phyloP scores from a whole-genome alignment of 2,329 filamentous ascomycete genomes.

The Clarireedia homoeocarpa region DNA sequence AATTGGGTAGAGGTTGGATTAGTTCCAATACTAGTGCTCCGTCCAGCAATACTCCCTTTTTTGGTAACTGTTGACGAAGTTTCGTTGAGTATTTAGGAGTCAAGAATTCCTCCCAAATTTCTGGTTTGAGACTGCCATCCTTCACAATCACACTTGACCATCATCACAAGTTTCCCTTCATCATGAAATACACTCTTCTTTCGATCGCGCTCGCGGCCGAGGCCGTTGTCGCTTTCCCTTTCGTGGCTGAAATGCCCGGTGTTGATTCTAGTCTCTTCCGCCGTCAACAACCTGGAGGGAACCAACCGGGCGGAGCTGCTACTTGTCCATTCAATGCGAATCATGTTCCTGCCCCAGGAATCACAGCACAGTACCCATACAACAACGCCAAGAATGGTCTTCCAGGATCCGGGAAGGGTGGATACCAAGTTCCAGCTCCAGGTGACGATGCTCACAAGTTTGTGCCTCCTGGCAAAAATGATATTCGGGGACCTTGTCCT shows the following conservation, averaged over 20 bases:
- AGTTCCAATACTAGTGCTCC: too few relatives aligned
- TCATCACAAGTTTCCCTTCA: not conserved
- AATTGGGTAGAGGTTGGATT: too few relatives aligned
- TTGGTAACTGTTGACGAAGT: too few relatives aligned
- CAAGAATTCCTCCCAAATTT: too few relatives aligned
- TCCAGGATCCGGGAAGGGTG: constrained; percentile 35
- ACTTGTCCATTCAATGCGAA: not conserved
- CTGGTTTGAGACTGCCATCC: not conserved
- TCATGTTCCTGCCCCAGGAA: not conserved
- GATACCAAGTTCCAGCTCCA: constrained; percentile 36
- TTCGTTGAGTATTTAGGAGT: too few relatives aligned
- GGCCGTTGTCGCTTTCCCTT: constrained; percentile 31
- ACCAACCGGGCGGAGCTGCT: not conserved
- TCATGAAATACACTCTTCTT: not conserved
- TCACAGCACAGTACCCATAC: not conserved
- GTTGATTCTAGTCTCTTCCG: constrained; percentile 31
- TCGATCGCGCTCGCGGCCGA: constrained; percentile 5
- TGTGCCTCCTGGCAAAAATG: constrained; percentile 5
- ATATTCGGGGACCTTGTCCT: constrained; percentile 26
- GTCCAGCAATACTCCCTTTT: too few relatives aligned
- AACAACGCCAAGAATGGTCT: constrained; percentile 5
- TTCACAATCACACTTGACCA: not conserved
- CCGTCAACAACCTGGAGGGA: constrained; percentile 1
- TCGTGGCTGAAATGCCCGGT: constrained; percentile 30
- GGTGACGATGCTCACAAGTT: constrained; percentile 25